Evolutionary conservation across 345 rosid species (phyloP), one percentile per base, ranked within the genome.

Genomic region (Excoecaria agallocha): DNA sequence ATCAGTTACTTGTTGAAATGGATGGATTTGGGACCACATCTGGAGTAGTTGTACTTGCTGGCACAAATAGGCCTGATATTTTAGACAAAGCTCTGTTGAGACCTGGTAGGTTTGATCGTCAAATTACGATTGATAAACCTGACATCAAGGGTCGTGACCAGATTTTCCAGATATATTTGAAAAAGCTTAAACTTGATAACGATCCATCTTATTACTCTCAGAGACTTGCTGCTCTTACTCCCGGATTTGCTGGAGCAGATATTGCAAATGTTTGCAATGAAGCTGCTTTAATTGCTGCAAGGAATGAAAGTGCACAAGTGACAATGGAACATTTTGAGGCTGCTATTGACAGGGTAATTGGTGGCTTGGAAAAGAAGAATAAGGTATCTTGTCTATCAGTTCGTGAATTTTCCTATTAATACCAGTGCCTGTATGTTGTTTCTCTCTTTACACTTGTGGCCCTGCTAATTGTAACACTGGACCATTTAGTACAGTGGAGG

Each of bases 231-330:
- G 96, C 99, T 69, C 92, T 95, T 16, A 93, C 97, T 55, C 98
- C 99, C 5, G 99, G 98, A 52, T 95, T 95, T 81, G 94, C 99
- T 60, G 99, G 99, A 50, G 98, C 98, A 39, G 99, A 94, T 78
- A 92, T 94, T 74, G 99, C 98, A 3, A 95, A 95, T 82, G 94
- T 95, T 30, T 88, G 94, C 82, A 95, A 95, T 64, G 99, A 95
- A 74, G 99, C 97, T 19, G 99, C 98, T 78, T 80, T 95, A 73
- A 89, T 95, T 74, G 97, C 97, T 2, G 97, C 98, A 25, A 90
- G 98, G 82, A 75, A 75, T 12, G 97, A 87, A 75, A 76, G 75
- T 43, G 60, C 77, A 0, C 81, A 78, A 24, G 89, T 93, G 54
- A 88, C 86, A 0, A 89, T 93, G 98, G 88, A 87, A 6, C 96